Evolutionary conservation across 257 asterid species (phyloP).

Genomic region (Solanum dulcamara): DNA sequence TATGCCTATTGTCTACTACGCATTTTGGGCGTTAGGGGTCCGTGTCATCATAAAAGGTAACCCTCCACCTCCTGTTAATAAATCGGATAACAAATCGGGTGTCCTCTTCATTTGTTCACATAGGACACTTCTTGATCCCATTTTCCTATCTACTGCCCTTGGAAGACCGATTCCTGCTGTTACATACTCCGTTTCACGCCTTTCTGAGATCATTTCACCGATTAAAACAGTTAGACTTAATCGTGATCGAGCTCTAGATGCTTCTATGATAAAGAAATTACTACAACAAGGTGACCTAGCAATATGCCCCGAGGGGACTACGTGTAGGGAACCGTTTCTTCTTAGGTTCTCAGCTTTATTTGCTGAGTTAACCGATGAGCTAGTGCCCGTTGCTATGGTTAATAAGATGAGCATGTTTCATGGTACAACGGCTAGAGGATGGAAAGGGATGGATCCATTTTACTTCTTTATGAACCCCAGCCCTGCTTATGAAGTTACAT

Average conservation of each 20-base stretch:
- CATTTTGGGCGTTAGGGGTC: constrained; percentile 44
- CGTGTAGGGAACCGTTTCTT: constrained; percentile 25
- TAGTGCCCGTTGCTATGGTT: constrained; percentile 27
- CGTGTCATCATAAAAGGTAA: constrained; percentile 44
- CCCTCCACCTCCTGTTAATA: constrained; percentile 33
- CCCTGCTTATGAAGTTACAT: constrained; percentile 25
- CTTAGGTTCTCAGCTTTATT: constrained; percentile 25
- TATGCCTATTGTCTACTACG: constrained; percentile 40
- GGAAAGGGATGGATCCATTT: constrained; percentile 33
- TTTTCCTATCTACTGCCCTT: constrained; percentile 48
- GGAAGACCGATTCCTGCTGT: constrained; percentile 64
- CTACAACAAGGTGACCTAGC: constrained; percentile 24
- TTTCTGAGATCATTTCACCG: constrained; percentile 60
- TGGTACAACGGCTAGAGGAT: constrained; percentile 27
- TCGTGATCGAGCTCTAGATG: constrained; percentile 7
- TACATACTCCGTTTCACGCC: constrained; percentile 57
- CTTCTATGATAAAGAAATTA: constrained; percentile 20
- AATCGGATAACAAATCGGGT: constrained; percentile 25
- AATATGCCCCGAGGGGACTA: constrained; percentile 31
- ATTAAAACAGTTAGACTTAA: constrained; percentile 41
- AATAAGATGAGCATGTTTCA: constrained; percentile 34
- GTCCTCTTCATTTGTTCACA: constrained; percentile 62
- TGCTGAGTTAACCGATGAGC: constrained; percentile 25
- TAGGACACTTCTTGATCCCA: constrained; percentile 48
- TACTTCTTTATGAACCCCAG: constrained; percentile 30